Evolutionary conservation across 331 rosid genomes (phyloP).

Genomic region (Malus hybrid): DNA sequence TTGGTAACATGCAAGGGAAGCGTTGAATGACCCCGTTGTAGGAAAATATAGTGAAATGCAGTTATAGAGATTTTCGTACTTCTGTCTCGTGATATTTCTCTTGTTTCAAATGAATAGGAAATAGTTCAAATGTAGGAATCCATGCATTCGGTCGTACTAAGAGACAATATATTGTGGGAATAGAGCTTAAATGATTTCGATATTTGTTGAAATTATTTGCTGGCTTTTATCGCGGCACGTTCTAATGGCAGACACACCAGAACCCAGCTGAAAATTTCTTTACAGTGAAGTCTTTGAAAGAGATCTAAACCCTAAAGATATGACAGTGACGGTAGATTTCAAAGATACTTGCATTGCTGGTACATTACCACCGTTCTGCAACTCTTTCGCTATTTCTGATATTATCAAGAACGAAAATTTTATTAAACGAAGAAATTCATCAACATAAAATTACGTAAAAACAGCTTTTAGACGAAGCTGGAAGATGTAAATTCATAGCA

Average conservation of each 20-base stretch:
- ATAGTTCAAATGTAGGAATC: neutral
- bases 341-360: neutral
- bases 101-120: neutral
- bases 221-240: neutral
- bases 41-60: neutral
- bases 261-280: neutral
- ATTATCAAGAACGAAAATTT: neutral
- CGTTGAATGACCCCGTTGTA: neutral
- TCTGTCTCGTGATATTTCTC: neutral
- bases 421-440: neutral
- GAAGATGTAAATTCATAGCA: neutral
- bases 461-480: conserved; percentile 26
- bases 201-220: neutral
- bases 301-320: neutral
- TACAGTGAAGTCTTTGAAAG: too few relatives aligned
- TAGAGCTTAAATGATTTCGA: neutral
- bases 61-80: neutral
- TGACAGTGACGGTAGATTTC: too few relatives aligned
- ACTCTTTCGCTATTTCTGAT: neutral
- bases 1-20: neutral
- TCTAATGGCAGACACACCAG: neutral
- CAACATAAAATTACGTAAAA: conserved; percentile 10
- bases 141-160: neutral
- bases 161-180: neutral
- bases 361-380: neutral